phyloP scores from a whole-genome alignment of 2,329 filamentous ascomycete species.

The Hymenoscyphus albidus region DNA sequence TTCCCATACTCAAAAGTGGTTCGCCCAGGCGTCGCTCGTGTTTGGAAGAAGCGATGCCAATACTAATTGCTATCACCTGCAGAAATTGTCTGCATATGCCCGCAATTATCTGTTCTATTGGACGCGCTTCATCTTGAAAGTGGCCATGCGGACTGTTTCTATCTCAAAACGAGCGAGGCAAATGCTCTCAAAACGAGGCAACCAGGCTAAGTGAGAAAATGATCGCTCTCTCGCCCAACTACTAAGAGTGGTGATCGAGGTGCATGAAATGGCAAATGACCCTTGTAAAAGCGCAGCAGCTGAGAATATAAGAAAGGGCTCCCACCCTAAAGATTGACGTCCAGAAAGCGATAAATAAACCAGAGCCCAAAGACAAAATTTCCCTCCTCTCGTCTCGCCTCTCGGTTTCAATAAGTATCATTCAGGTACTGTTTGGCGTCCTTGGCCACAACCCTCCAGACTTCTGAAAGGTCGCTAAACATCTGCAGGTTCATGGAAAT shows the following conservation, averaged over 20 bases:
- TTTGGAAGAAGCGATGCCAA: conserved; percentile 12
- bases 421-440: not conserved
- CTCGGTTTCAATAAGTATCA: not conserved
- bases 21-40: conserved; percentile 14
- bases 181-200: conserved; percentile 24
- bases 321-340: conserved; percentile 15
- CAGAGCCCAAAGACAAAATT: not conserved
- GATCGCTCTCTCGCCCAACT: conserved; percentile 17
- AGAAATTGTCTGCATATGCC: conserved; percentile 17
- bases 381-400: too few species aligned
- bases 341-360: not conserved
- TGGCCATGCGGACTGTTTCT: conserved; percentile 13
- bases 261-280: conserved; percentile 21
- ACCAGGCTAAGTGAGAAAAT: conserved; percentile 21
- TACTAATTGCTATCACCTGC: conserved; percentile 18
- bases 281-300: conserved; percentile 18
- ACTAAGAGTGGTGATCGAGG: conserved; percentile 12
- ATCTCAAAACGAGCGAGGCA: conserved; percentile 18
- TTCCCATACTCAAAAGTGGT: conserved; percentile 8
- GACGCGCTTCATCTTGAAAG: conserved; percentile 6
- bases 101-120: conserved; percentile 11
- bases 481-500: conserved; percentile 20
- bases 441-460: conserved; percentile 8
- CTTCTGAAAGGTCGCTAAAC: conserved; percentile 26
- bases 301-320: conserved; percentile 23